A percentile compares a stretch with the other conserved stretches of the same genome.
These are phyloP conservation scores for Pleurotus platypus DNA, from an alignment of 768 basidiomycete genomes.

Conservation along the genomic window DNA sequence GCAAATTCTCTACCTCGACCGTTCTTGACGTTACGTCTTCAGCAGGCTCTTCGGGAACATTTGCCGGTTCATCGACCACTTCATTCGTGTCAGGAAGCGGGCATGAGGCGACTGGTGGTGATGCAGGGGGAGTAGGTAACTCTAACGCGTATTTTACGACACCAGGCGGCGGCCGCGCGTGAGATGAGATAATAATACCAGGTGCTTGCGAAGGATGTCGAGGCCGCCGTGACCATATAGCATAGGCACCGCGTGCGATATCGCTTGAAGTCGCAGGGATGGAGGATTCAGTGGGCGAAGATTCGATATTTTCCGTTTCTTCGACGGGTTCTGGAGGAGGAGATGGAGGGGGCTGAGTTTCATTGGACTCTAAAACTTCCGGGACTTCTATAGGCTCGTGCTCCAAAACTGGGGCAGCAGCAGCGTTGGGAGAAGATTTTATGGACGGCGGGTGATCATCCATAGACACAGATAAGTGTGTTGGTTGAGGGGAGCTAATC, in stretches of 20 bases:
- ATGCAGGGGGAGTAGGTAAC: constrained; percentile 46
- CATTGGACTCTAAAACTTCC: too few relatives aligned
- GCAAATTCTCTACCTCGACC: not conserved
- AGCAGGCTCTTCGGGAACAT: not conserved
- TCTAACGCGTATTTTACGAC: constrained; percentile 55
- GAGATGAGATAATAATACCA: constrained; percentile 67
- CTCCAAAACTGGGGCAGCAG: not conserved
- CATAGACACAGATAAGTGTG: constrained; percentile 52
- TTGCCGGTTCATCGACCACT: constrained; percentile 2
- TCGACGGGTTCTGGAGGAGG: constrained; percentile 14
- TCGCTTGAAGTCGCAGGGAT: not conserved
- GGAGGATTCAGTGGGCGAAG: not conserved
- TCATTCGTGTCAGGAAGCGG: constrained; percentile 2
- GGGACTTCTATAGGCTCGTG: not conserved
- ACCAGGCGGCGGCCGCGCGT: constrained; percentile 57
- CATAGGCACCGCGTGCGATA: constrained; percentile 35
- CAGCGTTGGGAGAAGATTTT: not conserved
- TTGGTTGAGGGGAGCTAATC: constrained; percentile 53
- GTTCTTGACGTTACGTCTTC: too few relatives aligned
- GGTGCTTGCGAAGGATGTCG: constrained; percentile 61
- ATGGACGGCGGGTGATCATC: constrained; percentile 6
- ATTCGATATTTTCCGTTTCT: not conserved
- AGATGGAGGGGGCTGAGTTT: constrained; percentile 5
- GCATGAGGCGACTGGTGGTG: constrained; percentile 25
- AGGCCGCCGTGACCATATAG: constrained; percentile 74